Base-by-base conservation (phyloP, 75 land plant genomes). In the Isoetes taiwanensis region DNA sequence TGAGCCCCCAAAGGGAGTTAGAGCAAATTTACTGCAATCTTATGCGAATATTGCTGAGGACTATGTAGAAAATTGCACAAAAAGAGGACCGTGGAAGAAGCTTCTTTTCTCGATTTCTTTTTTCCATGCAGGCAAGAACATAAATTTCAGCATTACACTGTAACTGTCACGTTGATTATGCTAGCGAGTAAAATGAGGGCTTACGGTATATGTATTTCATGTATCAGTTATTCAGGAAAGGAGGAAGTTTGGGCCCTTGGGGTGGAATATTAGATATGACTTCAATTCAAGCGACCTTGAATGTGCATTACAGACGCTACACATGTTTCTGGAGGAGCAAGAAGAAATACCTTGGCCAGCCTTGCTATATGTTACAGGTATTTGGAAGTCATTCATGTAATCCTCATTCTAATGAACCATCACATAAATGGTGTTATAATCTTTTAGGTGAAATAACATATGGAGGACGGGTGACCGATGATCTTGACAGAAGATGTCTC, bases 281-380 rank as follows among this genome's bases (percentile, higher is more conserved):
- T 69, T 69, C 50, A 69, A 69, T 53, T 62, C 42, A 12, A 69
- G 72, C 30, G 72, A 69, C 12, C 35, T 69, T 0, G 72, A 69
- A 33, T 63, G 67, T 63, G 72, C 72, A 28, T 39, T 69, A 28
- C 67, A 55, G 19, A 69, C 72, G 41, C 32, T 69, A 20, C 42
- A 38, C 21, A 69, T 69, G 72, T 69, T 69, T 24, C 17, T 69
- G 26, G 68, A 69, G 31, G 72, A 69, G 25, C 72, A 69, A 55
- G 46, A 46, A 2, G 72, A 69, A 0, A 69, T 69, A 16, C 72
- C 72, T n/a, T 69, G 72, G 72, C 67, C 66, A 21, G 72, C 72
- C 0, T 34, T 69, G 1, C 34, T 69, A n/a, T 69, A 69, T 63
- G 72, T 69, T 0, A 69, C 72, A 69, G 72, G 72, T 69, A 39